phyloP scores from a whole-genome alignment of 495 filamentous ascomycete species.

The Penicillium ochrochloron region DNA sequence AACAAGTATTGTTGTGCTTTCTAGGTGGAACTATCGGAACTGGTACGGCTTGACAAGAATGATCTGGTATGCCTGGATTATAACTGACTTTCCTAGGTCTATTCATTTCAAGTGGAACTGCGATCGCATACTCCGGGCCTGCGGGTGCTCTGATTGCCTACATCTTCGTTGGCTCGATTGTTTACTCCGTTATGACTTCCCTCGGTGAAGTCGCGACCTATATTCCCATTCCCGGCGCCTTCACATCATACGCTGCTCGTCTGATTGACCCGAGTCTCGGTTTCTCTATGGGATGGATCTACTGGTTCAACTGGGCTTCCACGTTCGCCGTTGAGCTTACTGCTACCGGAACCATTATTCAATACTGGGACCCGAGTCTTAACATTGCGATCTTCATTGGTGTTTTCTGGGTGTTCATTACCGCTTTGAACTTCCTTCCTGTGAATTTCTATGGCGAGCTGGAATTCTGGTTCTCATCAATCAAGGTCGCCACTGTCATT shows the following conservation, averaged over 20 bases:
- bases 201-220: conserved; percentile 73
- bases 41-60: conserved; percentile 37
- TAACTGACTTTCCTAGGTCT: conserved; percentile 38
- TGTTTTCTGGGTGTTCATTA: conserved; percentile 67
- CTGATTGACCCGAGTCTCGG: conserved; percentile 71
- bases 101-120: conserved; percentile 71
- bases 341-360: conserved; percentile 68
- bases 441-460: conserved; percentile 58
- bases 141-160: conserved; percentile 68
- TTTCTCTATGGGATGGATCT: conserved; percentile 77
- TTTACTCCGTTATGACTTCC: conserved; percentile 56
- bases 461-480: conserved; percentile 63
- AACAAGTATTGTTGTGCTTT: conserved; percentile 34
- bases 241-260: conserved; percentile 69
- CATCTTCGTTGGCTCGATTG: conserved; percentile 57
- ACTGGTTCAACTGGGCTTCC: conserved; percentile 59
- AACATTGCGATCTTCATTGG: conserved; percentile 69
- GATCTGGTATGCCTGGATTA: not conserved
- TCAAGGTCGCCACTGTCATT: conserved; percentile 63
- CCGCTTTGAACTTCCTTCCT: conserved; percentile 63
- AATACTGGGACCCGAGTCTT: conserved; percentile 65
- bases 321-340: conserved; percentile 71
- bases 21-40: conserved; percentile 75
- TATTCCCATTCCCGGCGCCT: conserved; percentile 71
- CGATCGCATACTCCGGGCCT: conserved; percentile 65